phyloP scores from a whole-genome alignment of 2,329 filamentous ascomycete genomes.

The Penicillium sp. region DNA sequence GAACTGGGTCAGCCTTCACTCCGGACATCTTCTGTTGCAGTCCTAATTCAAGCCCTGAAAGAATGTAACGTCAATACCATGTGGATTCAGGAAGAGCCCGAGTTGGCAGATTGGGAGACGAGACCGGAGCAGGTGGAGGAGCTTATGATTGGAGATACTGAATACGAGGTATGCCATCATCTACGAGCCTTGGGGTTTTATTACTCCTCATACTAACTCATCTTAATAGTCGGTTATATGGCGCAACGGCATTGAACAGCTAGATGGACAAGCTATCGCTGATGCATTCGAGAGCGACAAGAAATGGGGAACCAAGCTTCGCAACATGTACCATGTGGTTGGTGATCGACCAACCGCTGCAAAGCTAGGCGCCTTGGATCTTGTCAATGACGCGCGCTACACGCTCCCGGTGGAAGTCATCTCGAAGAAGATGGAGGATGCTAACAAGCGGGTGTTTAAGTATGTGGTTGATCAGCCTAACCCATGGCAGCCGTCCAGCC shows the following conservation, averaged over 20 bases:
- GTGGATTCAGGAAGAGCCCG: constrained; percentile 47
- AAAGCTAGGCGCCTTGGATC: constrained; percentile 45
- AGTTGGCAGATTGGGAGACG: constrained; percentile 43
- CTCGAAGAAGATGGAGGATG: constrained; percentile 29
- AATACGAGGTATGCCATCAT: constrained; percentile 43
- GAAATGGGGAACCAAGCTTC: constrained; percentile 38
- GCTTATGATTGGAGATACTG: constrained; percentile 49
- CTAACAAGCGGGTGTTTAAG: constrained; percentile 38
- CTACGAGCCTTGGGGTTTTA: not conserved
- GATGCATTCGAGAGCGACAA: constrained; percentile 38
- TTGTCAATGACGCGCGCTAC: constrained; percentile 39
- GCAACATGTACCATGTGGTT: constrained; percentile 48
- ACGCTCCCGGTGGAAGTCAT: constrained; percentile 36
- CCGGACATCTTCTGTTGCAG: constrained; percentile 32
- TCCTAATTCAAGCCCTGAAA: constrained; percentile 40
- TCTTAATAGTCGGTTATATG: constrained; percentile 48
- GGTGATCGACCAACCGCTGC: constrained; percentile 44
- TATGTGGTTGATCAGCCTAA: constrained; percentile 53
- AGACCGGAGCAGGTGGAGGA: constrained; percentile 38
- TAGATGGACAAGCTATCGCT: constrained; percentile 38
- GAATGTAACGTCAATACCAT: constrained; percentile 46
- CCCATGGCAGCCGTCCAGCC: constrained; percentile 52
- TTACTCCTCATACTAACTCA: not conserved
- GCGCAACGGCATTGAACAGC: constrained; percentile 48
- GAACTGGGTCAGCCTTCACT: constrained; percentile 33